Conservation (phyloP, 768 basidiomycete genomes). For the Calocera viscosa region DNA sequence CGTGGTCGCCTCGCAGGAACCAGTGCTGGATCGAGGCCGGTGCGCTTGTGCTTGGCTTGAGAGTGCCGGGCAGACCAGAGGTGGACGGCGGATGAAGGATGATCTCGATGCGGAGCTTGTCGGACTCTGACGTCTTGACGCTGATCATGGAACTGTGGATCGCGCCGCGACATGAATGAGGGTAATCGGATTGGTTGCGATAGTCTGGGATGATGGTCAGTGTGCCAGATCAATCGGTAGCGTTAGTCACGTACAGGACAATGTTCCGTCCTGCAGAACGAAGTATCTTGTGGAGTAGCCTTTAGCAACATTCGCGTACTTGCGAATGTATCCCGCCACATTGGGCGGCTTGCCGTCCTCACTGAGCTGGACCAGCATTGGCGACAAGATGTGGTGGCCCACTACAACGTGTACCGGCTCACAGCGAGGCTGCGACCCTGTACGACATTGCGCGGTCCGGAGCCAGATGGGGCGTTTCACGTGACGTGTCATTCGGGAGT, state of each 20-base stretch:
- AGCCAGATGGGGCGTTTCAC: too few relatives aligned
- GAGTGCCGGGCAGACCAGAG: neutral
- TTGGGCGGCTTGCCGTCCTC: slow-evolving; percentile 40
- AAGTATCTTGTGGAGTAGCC: slow-evolving; percentile 90
- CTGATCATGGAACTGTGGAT: slow-evolving; percentile 61
- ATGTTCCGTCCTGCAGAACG: slow-evolving; percentile 67
- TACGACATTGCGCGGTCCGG: too few relatives aligned
- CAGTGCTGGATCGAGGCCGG: slow-evolving; percentile 51
- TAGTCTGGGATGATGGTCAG: slow-evolving; percentile 40
- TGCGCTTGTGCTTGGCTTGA: slow-evolving; percentile 22
- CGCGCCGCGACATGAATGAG: slow-evolving; percentile 69
- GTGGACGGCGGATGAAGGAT: slow-evolving; percentile 27
- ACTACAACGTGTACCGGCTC: too few relatives aligned
- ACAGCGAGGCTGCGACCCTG: too few relatives aligned
- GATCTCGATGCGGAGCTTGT: slow-evolving; percentile 76
- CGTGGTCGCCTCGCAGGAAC: slow-evolving; percentile 77
- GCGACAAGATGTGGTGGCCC: too few relatives aligned
- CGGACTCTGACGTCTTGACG: slow-evolving; percentile 41
- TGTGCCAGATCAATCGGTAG: neutral
- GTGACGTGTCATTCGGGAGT: too few relatives aligned
- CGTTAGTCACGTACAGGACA: slow-evolving; percentile 53
- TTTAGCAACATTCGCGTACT: slow-evolving; percentile 84
- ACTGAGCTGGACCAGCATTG: slow-evolving; percentile 42
- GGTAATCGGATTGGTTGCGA: slow-evolving; percentile 81
- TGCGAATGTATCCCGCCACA: slow-evolving; percentile 70